Percentiles rank a stretch among this genome's conserved stretches.
These are phyloP conservation scores for Amaranthus cruentus DNA, from an alignment of 148 eudicot species.

Conservation along the genomic window DNA sequence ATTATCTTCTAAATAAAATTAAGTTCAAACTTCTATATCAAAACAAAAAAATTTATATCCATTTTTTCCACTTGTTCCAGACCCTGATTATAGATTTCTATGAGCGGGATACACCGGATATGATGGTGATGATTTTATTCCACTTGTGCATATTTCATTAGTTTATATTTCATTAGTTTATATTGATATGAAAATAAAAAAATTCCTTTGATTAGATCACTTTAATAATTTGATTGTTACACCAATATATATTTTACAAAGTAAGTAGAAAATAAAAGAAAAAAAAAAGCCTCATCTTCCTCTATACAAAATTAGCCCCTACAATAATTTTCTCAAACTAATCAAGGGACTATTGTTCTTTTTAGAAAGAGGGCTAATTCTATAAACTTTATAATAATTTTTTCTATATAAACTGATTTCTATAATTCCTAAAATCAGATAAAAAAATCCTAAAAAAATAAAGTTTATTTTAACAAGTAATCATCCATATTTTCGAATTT, in stretches of 20 bases:
- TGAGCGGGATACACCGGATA: no score
- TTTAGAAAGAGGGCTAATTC: constrained; percentile 62
- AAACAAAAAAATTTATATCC: no score
- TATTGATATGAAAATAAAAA: no score
- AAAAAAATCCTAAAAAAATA: constrained; percentile 18
- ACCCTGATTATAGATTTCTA: no score
- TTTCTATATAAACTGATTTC: constrained; percentile 18
- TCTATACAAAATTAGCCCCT: constrained; percentile 35
- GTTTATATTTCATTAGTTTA: no score
- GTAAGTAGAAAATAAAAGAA: not conserved
- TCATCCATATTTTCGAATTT: no score
- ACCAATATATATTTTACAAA: constrained; percentile 24
- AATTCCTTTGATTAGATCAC: not conserved
- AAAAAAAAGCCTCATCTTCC: constrained; percentile 75
- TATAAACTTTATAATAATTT: constrained; percentile 12
- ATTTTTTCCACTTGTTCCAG: no score
- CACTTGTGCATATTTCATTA: no score
- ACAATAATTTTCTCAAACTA: constrained; percentile 21
- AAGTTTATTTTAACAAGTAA: no score
- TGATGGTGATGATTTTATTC: no score
- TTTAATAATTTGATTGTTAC: not conserved
- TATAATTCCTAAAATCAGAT: constrained; percentile 16
- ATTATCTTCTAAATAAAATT: no score
- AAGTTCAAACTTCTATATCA: no score
- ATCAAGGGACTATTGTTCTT: constrained; percentile 29